Conservation (phyloP, 2,329 filamentous ascomycete genomes). For the Talaromyces funiculosus region DNA sequence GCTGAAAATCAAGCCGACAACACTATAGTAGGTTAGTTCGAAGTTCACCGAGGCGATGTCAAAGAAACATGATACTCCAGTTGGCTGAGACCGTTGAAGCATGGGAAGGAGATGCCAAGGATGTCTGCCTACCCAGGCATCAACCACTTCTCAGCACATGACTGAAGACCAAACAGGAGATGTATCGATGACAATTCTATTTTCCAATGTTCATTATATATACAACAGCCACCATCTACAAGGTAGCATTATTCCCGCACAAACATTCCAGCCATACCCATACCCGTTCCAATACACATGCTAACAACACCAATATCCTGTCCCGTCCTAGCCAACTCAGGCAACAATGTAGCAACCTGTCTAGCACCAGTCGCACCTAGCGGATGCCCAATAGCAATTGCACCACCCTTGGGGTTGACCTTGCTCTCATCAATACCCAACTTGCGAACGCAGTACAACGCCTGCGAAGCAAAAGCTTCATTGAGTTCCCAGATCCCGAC, state of each 20-base stretch:
- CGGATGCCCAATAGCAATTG: slow-evolving; percentile 59
- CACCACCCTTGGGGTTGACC: slow-evolving; percentile 89
- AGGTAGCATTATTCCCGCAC: slow-evolving; percentile 51
- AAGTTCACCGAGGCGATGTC: background rate
- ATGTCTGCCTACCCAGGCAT: background rate
- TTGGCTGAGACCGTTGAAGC: background rate
- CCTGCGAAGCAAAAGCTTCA: slow-evolving; percentile 65
- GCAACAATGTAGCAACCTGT: slow-evolving; percentile 69
- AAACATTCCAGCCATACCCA: slow-evolving; percentile 67
- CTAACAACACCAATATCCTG: slow-evolving; percentile 77
- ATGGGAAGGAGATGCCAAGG: background rate
- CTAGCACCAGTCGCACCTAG: slow-evolving; percentile 75
- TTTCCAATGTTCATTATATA: background rate
- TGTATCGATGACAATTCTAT: background rate
- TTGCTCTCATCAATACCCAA: slow-evolving; percentile 55
- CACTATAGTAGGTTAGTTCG: background rate
- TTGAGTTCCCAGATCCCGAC: slow-evolving; percentile 91
- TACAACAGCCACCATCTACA: background rate
- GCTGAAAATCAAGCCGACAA: background rate
- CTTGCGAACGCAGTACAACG: slow-evolving; percentile 64
- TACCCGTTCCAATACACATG: slow-evolving; percentile 84
- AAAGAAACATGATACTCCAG: background rate
- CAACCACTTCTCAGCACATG: background rate
- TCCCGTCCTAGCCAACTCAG: slow-evolving; percentile 60
- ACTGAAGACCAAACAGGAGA: background rate